Base-by-base conservation (phyloP, 805 yeast species). In the Barnettozyma pratensis region DNA sequence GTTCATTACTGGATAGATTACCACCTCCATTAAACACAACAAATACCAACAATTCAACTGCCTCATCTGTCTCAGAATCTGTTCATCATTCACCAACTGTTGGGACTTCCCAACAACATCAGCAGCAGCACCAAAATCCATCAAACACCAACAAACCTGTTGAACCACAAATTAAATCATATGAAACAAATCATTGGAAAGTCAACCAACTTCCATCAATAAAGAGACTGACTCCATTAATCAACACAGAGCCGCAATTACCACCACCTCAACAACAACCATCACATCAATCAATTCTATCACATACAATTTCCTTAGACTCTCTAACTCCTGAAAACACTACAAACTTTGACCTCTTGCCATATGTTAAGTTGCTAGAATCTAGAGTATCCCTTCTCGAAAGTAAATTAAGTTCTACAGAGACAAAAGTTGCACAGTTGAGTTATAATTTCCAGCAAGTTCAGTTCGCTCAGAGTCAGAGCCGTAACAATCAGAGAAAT, bases 311-410 rank as follows among this genome's bases (percentile, higher is more conserved):
- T 6, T 27, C 46, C n/a, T 42, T 39, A 10, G 48, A 48, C 10
- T 31, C 40, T 7, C 45, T 38, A 19, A 39, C 27, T 11, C 25
- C 46, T 10, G 48, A 48, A 30, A 48, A 32, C 28, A 39, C 41
- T 8, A 48, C 39, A 36, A 42, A 49, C 26, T n/a, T 39, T 12
- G 55, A 49, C 25, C 34, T 58, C 9, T 32, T 57, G 25, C 56
- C 54, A 0, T 58, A 60, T 42, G 55, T 60, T 3, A 58, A 56
- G 37, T 37, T 56, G 14, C 42, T 60, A 7, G 64, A 60, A 43
- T 48, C 56, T 2, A 48, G 62, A 28, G 47, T 59, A 9, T 46
- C 57, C 1, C 26, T 45, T 10, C 38, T 59, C n/a, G 63, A 59
- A 41, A 47, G 45, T 8, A 55, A 56, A 39, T 29, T 59, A 35